A percentile compares a stretch with the other conserved stretches of the same genome.
These are phyloP conservation scores for Tetraselmis striata DNA, from an alignment of 139 green algal species.

Conservation along the genomic window DNA sequence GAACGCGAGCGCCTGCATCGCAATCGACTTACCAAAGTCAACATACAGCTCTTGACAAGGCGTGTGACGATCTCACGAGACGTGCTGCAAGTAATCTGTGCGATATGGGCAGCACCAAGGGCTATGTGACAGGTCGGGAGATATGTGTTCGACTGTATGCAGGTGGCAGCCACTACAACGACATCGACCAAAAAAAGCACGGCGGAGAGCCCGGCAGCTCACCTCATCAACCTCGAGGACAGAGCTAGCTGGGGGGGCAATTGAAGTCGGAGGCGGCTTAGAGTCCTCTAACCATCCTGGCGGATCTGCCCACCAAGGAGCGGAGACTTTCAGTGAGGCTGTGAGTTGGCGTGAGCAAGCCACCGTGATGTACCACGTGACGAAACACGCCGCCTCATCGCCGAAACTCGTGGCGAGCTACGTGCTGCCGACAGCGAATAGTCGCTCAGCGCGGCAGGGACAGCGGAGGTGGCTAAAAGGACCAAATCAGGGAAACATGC, in stretches of 20 bases:
- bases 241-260: too few relatives aligned
- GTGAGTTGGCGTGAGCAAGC: too few relatives aligned
- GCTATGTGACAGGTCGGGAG: neutral
- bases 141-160: neutral
- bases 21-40: too few relatives aligned
- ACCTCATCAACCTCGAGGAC: too few relatives aligned
- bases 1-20: neutral
- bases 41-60: neutral
- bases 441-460: neutral
- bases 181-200: neutral
- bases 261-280: too few relatives aligned
- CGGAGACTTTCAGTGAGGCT: too few relatives aligned
- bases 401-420: neutral
- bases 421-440: neutral
- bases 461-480: neutral
- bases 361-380: too few relatives aligned
- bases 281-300: too few relatives aligned
- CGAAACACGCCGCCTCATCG: neutral
- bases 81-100: neutral
- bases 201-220: too few relatives aligned
- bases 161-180: neutral
- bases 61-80: neutral
- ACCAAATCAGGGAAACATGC: neutral
- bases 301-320: too few relatives aligned
- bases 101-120: neutral